These are phyloP conservation scores for Ammopiptanthus mongolicus DNA, from an alignment of 306 rosid genomes.

Conservation along the genomic window DNA sequence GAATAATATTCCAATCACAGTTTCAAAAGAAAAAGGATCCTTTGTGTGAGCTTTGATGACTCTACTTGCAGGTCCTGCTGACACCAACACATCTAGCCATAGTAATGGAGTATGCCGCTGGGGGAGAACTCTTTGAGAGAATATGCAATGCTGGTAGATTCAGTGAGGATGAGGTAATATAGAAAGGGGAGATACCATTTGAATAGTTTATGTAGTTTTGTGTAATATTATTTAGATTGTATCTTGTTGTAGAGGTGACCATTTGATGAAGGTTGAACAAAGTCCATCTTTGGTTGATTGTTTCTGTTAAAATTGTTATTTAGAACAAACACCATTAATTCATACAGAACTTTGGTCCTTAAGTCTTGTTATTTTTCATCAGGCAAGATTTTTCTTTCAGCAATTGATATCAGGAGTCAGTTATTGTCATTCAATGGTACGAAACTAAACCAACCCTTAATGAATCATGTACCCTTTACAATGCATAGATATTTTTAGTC, in stretches of 20 bases:
- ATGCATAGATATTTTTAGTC: not conserved
- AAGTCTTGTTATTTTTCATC: constrained; percentile 24
- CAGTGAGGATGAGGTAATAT: constrained; percentile 79
- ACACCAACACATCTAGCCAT: constrained; percentile 83
- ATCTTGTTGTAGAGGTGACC: not conserved
- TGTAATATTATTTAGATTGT: not conserved
- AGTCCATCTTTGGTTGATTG: not conserved
- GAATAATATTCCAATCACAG: not conserved
- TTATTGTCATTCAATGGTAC: constrained; percentile 87
- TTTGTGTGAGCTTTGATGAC: constrained; percentile 21
- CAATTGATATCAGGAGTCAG: constrained; percentile 87
- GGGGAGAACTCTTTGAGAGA: constrained; percentile 80
- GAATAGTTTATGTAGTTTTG: constrained; percentile 6
- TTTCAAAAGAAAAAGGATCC: not conserved
- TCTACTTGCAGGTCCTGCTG: constrained; percentile 54
- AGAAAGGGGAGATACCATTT: not conserved
- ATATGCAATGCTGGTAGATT: constrained; percentile 75
- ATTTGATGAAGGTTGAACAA: not conserved
- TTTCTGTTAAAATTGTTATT: not conserved
- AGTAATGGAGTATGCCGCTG: constrained; percentile 89
- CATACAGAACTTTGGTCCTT: not conserved
- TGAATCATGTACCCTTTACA: not conserved
- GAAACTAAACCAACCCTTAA: not conserved
- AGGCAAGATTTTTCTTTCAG: constrained; percentile 96
- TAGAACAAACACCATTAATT: not conserved